These are phyloP conservation scores for Aspergillus avenaceus DNA, from an alignment of 495 filamentous ascomycete genomes.

Conservation along the genomic window DNA sequence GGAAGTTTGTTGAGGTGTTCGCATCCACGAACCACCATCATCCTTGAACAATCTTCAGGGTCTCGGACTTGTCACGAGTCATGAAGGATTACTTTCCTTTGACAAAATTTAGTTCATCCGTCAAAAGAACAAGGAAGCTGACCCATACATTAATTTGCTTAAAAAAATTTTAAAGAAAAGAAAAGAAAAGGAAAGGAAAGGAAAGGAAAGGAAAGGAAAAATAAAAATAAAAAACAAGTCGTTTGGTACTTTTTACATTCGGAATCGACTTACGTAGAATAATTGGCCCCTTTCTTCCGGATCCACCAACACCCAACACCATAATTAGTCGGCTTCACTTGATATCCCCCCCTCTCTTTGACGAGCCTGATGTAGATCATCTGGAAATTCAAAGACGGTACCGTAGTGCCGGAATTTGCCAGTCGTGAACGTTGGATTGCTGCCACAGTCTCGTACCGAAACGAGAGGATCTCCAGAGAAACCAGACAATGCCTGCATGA, in stretches of 20 bases:
- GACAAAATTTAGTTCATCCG: background rate
- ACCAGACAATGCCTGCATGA: constrained; percentile 14
- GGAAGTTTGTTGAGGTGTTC: background rate
- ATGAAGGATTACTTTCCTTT: background rate
- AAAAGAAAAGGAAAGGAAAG: background rate
- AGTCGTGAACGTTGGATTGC: background rate
- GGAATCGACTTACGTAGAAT: background rate
- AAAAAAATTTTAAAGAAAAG: too few species aligned
- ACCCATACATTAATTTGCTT: too few species aligned
- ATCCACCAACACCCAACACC: background rate
- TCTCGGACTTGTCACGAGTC: background rate
- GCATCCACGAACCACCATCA: background rate
- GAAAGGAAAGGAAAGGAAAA: background rate
- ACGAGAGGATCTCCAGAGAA: background rate
- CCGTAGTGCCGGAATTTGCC: constrained; percentile 6
- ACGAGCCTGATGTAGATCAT: background rate
- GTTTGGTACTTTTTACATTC: background rate
- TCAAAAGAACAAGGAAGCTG: too few species aligned
- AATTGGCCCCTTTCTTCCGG: background rate
- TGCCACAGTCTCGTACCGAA: background rate
- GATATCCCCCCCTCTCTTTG: too few species aligned
- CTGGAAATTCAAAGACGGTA: background rate
- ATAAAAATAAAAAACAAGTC: background rate
- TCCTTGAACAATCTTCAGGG: background rate
- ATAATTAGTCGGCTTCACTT: background rate